phyloP scores from a whole-genome alignment of 257 asterid species.

The Scutellaria minor region DNA sequence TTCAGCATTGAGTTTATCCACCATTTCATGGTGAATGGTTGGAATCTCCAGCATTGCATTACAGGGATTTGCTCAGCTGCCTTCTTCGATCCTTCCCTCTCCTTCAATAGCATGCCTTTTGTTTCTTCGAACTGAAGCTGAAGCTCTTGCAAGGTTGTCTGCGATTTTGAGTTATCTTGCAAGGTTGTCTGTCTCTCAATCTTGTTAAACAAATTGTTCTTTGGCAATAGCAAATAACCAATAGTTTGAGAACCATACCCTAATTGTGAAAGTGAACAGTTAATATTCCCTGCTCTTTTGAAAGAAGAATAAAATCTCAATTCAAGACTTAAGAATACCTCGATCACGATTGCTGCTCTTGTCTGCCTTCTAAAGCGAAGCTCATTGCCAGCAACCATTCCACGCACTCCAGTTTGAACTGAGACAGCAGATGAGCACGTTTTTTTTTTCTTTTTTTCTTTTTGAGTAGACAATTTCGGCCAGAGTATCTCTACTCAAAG shows the following conservation, averaged over 20 bases:
- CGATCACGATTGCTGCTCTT: conserved; percentile 81
- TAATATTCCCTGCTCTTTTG: no score
- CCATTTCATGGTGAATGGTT: conserved; percentile 79
- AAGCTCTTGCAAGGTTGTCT: conserved; percentile 77
- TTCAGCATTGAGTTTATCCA: conserved; percentile 77
- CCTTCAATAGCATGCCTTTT: conserved; percentile 69
- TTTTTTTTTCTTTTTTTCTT: no score
- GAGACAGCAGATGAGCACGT: conserved; percentile 67
- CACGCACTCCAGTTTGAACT: conserved; percentile 92
- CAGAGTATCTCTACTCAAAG: no score
- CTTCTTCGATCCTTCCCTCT: conserved; percentile 60
- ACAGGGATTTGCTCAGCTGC: conserved; percentile 71
- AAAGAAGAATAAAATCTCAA: no score
- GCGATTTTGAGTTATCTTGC: conserved; percentile 83
- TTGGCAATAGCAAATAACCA: no score
- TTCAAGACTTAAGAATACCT: conserved; percentile 51
- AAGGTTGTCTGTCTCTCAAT: no score
- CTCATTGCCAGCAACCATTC: conserved; percentile 92
- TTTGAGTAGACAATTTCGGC: no score
- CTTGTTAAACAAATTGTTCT: no score
- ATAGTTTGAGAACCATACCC: no score
- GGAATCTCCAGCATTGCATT: conserved; percentile 74
- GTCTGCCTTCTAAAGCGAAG: conserved; percentile 86
- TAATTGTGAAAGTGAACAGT: no score
- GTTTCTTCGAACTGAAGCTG: conserved; percentile 83